Conservation (phyloP, 2,329 filamentous ascomycete species). For the Plenodomus biglobosus region DNA sequence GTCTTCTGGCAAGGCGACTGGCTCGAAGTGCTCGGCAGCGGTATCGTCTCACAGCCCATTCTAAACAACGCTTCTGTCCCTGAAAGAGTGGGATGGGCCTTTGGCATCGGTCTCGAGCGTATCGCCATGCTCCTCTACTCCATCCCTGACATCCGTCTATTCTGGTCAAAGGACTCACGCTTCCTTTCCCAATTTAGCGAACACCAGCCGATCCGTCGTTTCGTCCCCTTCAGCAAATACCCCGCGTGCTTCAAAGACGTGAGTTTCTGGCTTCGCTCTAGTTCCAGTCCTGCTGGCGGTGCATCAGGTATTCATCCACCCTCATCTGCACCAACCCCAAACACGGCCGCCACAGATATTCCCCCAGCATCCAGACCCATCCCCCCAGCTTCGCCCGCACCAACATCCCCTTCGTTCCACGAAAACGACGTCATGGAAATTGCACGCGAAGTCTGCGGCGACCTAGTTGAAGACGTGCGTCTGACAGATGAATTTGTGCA, state of each 20-base stretch:
- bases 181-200: slow-evolving; percentile 80
- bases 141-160: slow-evolving; percentile 93
- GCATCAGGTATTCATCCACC: slow-evolving; percentile 19
- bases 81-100: slow-evolving; percentile 85
- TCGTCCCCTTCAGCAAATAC: slow-evolving; percentile 87
- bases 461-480: slow-evolving; percentile 82
- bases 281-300: slow-evolving; percentile 29
- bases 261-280: slow-evolving; percentile 76
- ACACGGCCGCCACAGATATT: neutral
- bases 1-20: slow-evolving; percentile 93
- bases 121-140: slow-evolving; percentile 97
- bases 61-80: slow-evolving; percentile 75
- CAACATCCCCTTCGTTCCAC: slow-evolving; percentile 60
- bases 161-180: slow-evolving; percentile 84
- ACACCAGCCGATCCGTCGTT: slow-evolving; percentile 58
- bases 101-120: slow-evolving; percentile 88
- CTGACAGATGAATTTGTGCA: slow-evolving; percentile 86
- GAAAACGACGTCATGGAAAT: slow-evolving; percentile 98
- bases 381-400: slow-evolving; percentile 44
- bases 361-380: slow-evolving; percentile 4
- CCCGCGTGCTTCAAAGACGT: slow-evolving; percentile 90
- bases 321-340: neutral
- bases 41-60: slow-evolving; percentile 81
- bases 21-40: slow-evolving; percentile 94
- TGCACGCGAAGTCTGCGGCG: slow-evolving; percentile 77